Base-by-base conservation (phyloP, 177 flowering plant genomes). In the Telopea speciosissima region DNA sequence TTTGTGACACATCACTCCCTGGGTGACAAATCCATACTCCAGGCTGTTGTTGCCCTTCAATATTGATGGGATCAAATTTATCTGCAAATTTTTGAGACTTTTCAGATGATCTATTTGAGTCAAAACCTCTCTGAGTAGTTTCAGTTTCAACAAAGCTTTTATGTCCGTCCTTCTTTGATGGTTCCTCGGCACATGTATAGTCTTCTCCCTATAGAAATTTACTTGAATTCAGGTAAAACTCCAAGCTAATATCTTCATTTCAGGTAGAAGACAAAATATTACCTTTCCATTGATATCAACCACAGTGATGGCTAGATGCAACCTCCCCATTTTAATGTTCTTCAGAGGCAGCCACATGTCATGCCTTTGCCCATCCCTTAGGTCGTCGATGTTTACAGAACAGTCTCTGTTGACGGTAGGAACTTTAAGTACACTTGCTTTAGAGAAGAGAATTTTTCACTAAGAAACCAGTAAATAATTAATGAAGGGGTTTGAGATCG, bases 301-400 rank as follows among this genome's bases (percentile, higher is more conserved):
- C 11, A 93, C 85, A 69, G 95, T 89, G 45, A 96, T 63, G 60
- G 89, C 97, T 33, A 96, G 81, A 82, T 85, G 99, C 84, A 96
- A 72, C 83, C 96, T 87, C 68, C 99, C 99, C 70, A 73, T 83
- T 77, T 88, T 90, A 25, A 93, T 79, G 75, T 88, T 84, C 78
- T 85, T 79, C 69, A 96, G 93, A 76, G 98, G 79, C 78, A 96
- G 68, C 99, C 99, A 96, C 85, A 87, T 85, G 73, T 90, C 98
- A 79, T 87, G 91, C 74, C 95, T 82, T 75, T 85, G 83, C 59
- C 91, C 91, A 76, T 79, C 90, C 84, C 87, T 82, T 23, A 84
- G 68, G 25, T 93, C 87, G 72, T 56, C 73, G 61, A 96, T 78
- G 74, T 81, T 85, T 25, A 93, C 59, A 0, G 89, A 83, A 79